Base-by-base conservation (phyloP, 228 moss, liverwort and hornwort genomes). In the Sphagnum magellanicum region DNA sequence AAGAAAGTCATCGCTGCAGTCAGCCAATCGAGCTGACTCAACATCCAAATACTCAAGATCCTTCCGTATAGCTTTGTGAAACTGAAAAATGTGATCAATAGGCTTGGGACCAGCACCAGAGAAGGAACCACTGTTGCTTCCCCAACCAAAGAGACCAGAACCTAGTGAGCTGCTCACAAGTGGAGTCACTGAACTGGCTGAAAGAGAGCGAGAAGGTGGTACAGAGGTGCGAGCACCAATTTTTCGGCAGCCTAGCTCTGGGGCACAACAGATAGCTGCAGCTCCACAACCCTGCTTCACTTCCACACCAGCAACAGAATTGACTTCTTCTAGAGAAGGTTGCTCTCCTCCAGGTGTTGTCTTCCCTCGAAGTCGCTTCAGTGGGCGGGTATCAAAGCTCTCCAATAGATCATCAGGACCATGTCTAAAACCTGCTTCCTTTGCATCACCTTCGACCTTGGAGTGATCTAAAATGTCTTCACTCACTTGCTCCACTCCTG, bases 81-180 rank as follows among this genome's bases (percentile, higher is more conserved):
- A 98, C 82, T 98, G 97, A 72, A 98, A 98, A 64, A 98, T 98
- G 71, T 98, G 97, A 64, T 98, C 97, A 75, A 98, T 98, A 61
- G 97, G 97, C 73, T 98, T 98, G 16, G 94, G 94, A 47, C 86
- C 86, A 72, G 86, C 79, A 50, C 89, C 89, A 81, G 75, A 65
- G 48, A 72, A 80, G 61, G 61, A 84, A 74, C 82, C 79, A 67
- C 73, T 78, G 66, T 89, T 78, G 72, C 75, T 93, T 71, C 91
- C 97, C 93, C 91, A 98, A 73, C 87, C 90, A 75, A 93, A 93
- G 52, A 98, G 81, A 46, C 93, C 91, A 6, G 93, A 92, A 60
- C 82, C 85, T 79, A 91, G 69, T 13, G 96, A 91, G 66, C 87
- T 88, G 62, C 72, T 77, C 66, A 85, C 83, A 68, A 79, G 73